phyloP scores from a whole-genome alignment of 148 eudicot genomes.

The Simmondsia chinensis region DNA sequence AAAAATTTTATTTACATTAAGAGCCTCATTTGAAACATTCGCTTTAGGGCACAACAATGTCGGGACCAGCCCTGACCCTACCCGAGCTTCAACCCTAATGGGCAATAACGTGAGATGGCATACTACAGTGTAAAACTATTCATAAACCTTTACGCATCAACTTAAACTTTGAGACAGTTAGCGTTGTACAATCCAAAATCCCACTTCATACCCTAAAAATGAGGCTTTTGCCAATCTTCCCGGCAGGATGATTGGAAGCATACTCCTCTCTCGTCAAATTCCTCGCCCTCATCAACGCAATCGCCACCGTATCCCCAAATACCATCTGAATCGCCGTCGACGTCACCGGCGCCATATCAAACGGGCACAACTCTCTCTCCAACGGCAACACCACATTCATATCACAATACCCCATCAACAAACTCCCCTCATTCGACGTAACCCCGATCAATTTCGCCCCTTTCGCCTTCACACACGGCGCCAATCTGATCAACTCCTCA shows the following conservation, averaged over 20 bases:
- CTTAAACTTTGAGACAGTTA: no score
- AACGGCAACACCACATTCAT: constrained; percentile 79
- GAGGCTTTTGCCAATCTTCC: constrained; percentile 84
- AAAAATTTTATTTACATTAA: no score
- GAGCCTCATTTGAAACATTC: no score
- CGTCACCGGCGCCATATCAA: constrained; percentile 88
- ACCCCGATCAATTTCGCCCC: constrained; percentile 61
- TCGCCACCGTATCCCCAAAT: constrained; percentile 90
- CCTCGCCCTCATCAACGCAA: constrained; percentile 83
- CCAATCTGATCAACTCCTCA: constrained; percentile 64
- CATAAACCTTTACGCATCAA: no score
- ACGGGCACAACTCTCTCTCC: constrained; percentile 91
- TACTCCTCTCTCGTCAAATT: constrained; percentile 72
- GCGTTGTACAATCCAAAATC: neutral
- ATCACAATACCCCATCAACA: constrained; percentile 56
- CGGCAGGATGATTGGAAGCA: constrained; percentile 92
- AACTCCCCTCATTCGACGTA: constrained; percentile 52
- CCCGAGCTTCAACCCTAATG: no score
- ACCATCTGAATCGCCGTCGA: constrained; percentile 99
- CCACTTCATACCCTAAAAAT: constrained; percentile 68
- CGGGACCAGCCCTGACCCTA: no score
- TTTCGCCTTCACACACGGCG: constrained; percentile 80
- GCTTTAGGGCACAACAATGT: no score
- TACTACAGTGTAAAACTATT: no score
- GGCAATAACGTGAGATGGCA: no score